A percentile compares a stretch with the other conserved stretches of the same genome.
These are phyloP conservation scores for Aspergillus thermomutatus DNA, from an alignment of 2,329 filamentous ascomycete genomes.

Conservation along the genomic window DNA sequence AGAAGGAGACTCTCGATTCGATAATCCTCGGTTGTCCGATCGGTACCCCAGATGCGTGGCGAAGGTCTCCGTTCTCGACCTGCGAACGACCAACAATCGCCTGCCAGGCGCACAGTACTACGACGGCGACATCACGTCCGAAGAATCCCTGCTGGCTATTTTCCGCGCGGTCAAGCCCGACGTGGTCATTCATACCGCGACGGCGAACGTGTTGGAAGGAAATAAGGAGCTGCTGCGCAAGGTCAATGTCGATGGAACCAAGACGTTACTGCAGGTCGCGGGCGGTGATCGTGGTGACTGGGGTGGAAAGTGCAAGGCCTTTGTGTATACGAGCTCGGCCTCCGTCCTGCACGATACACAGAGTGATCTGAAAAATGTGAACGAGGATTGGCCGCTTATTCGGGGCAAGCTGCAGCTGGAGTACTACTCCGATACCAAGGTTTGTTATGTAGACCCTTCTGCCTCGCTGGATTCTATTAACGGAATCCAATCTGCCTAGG, in stretches of 20 bases:
- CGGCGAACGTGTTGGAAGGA: slow-evolving; percentile 55
- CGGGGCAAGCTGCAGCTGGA: slow-evolving; percentile 67
- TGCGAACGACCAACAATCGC: slow-evolving; percentile 68
- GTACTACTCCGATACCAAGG: slow-evolving; percentile 91
- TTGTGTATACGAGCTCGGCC: slow-evolving; percentile 88
- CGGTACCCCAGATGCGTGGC: slow-evolving; percentile 44
- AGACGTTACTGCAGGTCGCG: slow-evolving; percentile 63
- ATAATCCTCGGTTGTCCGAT: slow-evolving; percentile 34
- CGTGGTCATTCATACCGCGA: slow-evolving; percentile 88
- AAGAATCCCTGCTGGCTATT: slow-evolving; percentile 57
- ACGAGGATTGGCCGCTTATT: slow-evolving; percentile 77
- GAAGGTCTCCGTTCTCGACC: slow-evolving; percentile 67
- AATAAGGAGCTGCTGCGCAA: slow-evolving; percentile 64
- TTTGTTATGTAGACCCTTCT: slow-evolving; percentile 31
- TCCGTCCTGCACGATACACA: slow-evolving; percentile 82
- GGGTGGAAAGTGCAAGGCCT: slow-evolving; percentile 62
- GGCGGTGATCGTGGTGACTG: slow-evolving; percentile 63
- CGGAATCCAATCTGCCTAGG: slow-evolving; percentile 44
- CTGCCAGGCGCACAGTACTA: slow-evolving; percentile 62
- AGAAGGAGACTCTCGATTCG: slow-evolving; percentile 33
- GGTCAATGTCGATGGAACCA: slow-evolving; percentile 87
- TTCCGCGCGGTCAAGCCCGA: slow-evolving; percentile 69
- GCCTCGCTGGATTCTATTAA: not conserved
- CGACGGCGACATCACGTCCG: slow-evolving; percentile 74
- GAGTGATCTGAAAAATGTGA: slow-evolving; percentile 75